phyloP scores from a whole-genome alignment of 768 basidiomycete species.

The Auriscalpium orientale region DNA sequence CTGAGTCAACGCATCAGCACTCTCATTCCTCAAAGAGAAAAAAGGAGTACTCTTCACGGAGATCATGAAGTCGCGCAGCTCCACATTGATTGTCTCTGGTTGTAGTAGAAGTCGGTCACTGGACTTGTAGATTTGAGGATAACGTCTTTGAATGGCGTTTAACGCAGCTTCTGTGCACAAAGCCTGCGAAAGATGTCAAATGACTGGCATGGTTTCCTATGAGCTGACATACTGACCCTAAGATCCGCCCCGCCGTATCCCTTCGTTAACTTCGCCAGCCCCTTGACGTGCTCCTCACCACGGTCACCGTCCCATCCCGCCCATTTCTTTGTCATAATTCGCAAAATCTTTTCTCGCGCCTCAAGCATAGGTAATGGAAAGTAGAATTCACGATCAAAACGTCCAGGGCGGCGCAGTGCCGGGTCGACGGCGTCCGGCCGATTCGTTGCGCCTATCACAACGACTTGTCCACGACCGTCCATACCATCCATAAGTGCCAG shows the following conservation, averaged over 20 bases:
- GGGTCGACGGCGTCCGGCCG: conserved; percentile 97
- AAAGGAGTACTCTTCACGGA: conserved; percentile 77
- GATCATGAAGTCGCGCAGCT: conserved; percentile 92
- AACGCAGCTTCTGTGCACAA: conserved; percentile 94
- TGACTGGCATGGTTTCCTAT: no score
- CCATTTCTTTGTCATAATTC: conserved; percentile 89
- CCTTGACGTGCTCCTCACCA: conserved; percentile 43
- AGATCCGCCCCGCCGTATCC: conserved; percentile 98
- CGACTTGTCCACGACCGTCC: conserved; percentile 95
- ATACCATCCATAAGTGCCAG: conserved; percentile 98
- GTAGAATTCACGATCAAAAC: conserved; percentile 98
- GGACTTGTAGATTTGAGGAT: conserved; percentile 96
- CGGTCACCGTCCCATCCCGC: conserved; percentile 62
- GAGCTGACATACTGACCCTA: conserved; percentile 47
- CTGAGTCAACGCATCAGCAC: conserved; percentile 31
- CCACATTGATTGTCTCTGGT: conserved; percentile 78
- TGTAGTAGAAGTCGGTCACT: conserved; percentile 77
- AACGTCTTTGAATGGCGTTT: conserved; percentile 91
- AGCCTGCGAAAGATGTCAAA: conserved; percentile 43
- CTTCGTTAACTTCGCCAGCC: conserved; percentile 84
- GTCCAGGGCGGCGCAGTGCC: conserved; percentile 84
- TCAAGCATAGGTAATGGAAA: conserved; percentile 83
- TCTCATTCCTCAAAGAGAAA: no score
- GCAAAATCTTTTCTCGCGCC: conserved; percentile 81
- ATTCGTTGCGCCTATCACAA: conserved; percentile 98